Base-by-base conservation (phyloP, 2,329 filamentous ascomycete species). In the Pestalotiopsis fici region DNA sequence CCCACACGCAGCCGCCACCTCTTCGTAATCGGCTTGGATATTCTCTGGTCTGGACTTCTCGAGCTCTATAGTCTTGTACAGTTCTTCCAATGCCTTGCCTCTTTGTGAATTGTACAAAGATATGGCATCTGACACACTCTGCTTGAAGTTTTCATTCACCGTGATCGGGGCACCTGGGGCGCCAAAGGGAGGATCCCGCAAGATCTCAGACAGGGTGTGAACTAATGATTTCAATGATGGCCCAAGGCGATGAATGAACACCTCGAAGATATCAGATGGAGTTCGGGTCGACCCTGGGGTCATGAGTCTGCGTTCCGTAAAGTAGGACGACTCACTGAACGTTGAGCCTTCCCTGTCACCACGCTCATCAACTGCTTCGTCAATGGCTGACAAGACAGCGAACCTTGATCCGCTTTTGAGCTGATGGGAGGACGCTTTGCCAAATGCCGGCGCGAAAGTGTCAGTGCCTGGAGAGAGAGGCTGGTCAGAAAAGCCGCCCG, bases 151-250 rank as follows among this genome's bases (percentile, higher is more conserved):
- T 63, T 91, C 90, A 74, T 97, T 94, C 62, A 96, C 87, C 1
- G 85, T 86, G 67, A 98, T 91, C 43, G 88, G 84, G 69, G 90
- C 90, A 31, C 90, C 85, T 0, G 91, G 88, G 1, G 87, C 82
- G 4, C 90, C 90, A 78, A 97, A 98, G 0, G 95, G 94, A 1
- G 97, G 86, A 69, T 97, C 94, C 65, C 93, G 91, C 7, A 99
- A 87, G 11, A 97, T 94, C 76, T 97, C 91, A 12, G 94, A 93
- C 50, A 99, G 81, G 0, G 96, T 98, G 73, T 92, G 96, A 2
- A 94, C 93, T n/a, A 99, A 82, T 0, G 95, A 98, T 78, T 97
- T 97, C 90, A 98, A 97, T 0, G 95, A 96, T 1, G 96, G 96
- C 0, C 96, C 96, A 25, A 99, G 84, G 71, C 96, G 89, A 23